Evolutionary conservation across 345 rosid species (phyloP).

Genomic region (Lepidium didymum): DNA sequence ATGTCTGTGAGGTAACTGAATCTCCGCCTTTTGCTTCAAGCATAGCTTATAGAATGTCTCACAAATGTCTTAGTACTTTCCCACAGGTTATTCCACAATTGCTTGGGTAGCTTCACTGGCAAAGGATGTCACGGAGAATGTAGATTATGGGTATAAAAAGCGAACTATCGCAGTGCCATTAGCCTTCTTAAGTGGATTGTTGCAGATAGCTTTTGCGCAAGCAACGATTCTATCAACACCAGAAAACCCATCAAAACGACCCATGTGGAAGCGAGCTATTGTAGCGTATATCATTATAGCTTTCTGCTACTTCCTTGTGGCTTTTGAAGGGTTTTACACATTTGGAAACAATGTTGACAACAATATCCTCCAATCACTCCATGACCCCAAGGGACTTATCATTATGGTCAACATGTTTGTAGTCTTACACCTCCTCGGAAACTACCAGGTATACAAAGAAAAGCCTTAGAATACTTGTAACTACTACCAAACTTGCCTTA

Average conservation of each 20-base stretch:
- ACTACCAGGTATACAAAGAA: conserved; percentile 52
- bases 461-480: not conserved
- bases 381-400: conserved; percentile 48
- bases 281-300: conserved; percentile 64
- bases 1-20: conserved; percentile 52
- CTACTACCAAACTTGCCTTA: not conserved
- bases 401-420: conserved; percentile 65
- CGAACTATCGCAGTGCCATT: conserved; percentile 31
- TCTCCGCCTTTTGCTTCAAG: not conserved
- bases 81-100: conserved; percentile 65
- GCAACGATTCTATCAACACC: conserved; percentile 90
- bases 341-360: conserved; percentile 51
- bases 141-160: conserved; percentile 38
- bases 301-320: conserved; percentile 78
- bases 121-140: conserved; percentile 34
- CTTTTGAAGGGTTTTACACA: conserved; percentile 45
- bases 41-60: not conserved
- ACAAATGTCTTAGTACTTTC: not conserved
- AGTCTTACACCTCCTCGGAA: conserved; percentile 68
- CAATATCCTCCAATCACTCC: conserved; percentile 47
- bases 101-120: conserved; percentile 60
- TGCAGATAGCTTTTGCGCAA: conserved; percentile 74
- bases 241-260: conserved; percentile 64
- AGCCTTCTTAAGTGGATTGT: conserved; percentile 51
- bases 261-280: conserved; percentile 73